Evolutionary conservation across 163 green algal genomes (phyloP).

Genomic region (Volvox carteri): DNA sequence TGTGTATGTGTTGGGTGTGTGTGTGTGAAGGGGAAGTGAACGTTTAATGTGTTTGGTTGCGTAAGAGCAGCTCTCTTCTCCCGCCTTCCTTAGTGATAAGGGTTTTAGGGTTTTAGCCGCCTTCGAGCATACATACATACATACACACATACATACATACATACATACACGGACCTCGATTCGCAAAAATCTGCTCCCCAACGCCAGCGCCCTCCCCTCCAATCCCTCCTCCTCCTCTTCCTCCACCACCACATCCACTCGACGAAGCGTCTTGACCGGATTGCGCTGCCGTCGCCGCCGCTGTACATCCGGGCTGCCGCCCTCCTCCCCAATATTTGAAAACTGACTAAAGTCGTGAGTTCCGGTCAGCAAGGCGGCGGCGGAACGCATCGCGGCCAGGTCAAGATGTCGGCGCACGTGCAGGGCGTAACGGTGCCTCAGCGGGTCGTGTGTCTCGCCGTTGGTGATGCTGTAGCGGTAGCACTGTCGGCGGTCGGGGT

Average conservation of each 20-base stretch:
- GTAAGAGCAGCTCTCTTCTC: too few species aligned
- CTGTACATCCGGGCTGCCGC: not conserved
- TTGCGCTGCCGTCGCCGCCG: slow-evolving; percentile 61
- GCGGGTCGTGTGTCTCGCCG: slow-evolving; percentile 58
- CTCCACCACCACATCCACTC: slow-evolving; percentile 62
- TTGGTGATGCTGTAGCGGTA: slow-evolving; percentile 74
- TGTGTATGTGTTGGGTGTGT: too few species aligned
- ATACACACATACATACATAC: not conserved
- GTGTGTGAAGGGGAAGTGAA: too few species aligned
- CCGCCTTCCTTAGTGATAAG: too few species aligned
- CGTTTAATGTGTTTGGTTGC: too few species aligned
- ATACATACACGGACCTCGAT: not conserved
- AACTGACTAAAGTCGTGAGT: slow-evolving; percentile 76
- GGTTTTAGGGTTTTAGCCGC: too few species aligned
- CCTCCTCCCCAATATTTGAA: slow-evolving; percentile 58
- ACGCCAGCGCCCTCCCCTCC: slow-evolving; percentile 48
- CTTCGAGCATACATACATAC: too few species aligned
- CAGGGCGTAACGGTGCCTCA: slow-evolving; percentile 60
- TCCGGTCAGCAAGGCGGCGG: slow-evolving; percentile 64
- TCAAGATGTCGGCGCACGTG: slow-evolving; percentile 58
- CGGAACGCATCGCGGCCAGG: slow-evolving; percentile 64
- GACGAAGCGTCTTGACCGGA: slow-evolving; percentile 68
- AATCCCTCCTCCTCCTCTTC: slow-evolving; percentile 15
- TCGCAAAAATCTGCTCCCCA: too few species aligned
- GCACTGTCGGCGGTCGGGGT: slow-evolving; percentile 57